These are phyloP conservation scores for Pulveroboletus sp. DNA, from an alignment of 768 basidiomycete genomes.

Conservation along the genomic window DNA sequence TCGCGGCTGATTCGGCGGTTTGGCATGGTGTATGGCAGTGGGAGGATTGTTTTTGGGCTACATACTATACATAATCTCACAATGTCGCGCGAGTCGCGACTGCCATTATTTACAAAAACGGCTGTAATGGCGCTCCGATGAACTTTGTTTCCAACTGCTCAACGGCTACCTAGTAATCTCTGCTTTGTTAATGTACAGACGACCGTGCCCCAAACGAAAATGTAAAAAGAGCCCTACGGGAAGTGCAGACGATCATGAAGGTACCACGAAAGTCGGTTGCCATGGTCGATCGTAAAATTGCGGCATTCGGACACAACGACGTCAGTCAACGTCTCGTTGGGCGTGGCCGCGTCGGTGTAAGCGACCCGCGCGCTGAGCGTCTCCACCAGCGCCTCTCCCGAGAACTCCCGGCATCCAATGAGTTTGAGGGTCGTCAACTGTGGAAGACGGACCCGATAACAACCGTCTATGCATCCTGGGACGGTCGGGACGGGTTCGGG, in stretches of 20 bases:
- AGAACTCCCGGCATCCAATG: constrained; percentile 59
- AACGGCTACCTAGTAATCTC: too few species aligned
- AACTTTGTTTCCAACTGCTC: too few species aligned
- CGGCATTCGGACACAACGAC: constrained; percentile 27
- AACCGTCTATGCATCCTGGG: constrained; percentile 8
- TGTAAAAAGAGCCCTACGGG: constrained; percentile 11
- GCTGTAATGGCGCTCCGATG: too few species aligned
- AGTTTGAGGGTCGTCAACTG: constrained; percentile 49
- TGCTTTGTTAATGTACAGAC: too few species aligned
- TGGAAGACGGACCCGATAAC: constrained; percentile 49
- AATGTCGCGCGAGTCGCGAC: too few species aligned
- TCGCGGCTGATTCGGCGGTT: too few species aligned
- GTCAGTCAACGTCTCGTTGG: constrained; percentile 24
- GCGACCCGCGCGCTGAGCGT: constrained; percentile 46
- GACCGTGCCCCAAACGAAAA: not conserved
- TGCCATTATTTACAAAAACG: too few species aligned
- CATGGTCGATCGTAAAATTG: constrained; percentile 17
- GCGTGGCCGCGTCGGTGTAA: constrained; percentile 33
- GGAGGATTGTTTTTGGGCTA: too few species aligned
- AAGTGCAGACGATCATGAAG: constrained; percentile 25
- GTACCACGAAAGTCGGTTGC: constrained; percentile 24
- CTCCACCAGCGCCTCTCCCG: constrained; percentile 54
- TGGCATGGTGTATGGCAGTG: too few species aligned
- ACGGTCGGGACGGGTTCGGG: constrained; percentile 31
- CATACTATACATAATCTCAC: too few species aligned